Evolutionary conservation across 345 rosid species (phyloP).

Genomic region (Melaleuca quinquenervia): DNA sequence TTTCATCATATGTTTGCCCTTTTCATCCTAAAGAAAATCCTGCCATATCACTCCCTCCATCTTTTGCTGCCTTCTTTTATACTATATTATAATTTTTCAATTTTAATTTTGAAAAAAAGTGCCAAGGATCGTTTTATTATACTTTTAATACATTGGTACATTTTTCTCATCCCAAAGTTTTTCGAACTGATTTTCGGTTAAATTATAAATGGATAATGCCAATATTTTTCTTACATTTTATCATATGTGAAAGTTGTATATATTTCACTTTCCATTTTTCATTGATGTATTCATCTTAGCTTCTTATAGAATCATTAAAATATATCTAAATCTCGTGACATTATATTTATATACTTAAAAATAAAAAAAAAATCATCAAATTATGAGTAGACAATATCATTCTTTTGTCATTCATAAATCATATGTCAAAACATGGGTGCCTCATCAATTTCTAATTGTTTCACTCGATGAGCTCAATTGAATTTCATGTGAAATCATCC

Average conservation of each 20-base stretch:
- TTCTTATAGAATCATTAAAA: neutral
- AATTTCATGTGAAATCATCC: rapidly evolving
- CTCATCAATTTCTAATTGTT: neutral
- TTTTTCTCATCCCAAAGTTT: too few relatives aligned
- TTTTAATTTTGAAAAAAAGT: neutral
- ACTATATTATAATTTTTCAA: neutral
- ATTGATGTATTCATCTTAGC: neutral
- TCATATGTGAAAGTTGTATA: neutral
- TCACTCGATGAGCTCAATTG: neutral
- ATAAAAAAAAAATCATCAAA: neutral
- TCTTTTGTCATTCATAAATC: neutral
- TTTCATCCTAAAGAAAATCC: neutral
- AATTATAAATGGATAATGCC: neutral
- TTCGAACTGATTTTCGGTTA: neutral
- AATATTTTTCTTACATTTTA: neutral
- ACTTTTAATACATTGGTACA: neutral
- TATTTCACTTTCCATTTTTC: neutral
- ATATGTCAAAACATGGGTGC: neutral
- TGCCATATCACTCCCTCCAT: neutral
- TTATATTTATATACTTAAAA: neutral
- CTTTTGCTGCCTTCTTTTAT: neutral
- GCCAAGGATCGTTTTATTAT: neutral
- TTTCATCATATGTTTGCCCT: neutral
- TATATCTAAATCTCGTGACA: neutral
- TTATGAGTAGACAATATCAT: neutral